These are phyloP conservation scores for Aureobasidium lini DNA, from an alignment of 2,329 filamentous ascomycete species.

Conservation along the genomic window DNA sequence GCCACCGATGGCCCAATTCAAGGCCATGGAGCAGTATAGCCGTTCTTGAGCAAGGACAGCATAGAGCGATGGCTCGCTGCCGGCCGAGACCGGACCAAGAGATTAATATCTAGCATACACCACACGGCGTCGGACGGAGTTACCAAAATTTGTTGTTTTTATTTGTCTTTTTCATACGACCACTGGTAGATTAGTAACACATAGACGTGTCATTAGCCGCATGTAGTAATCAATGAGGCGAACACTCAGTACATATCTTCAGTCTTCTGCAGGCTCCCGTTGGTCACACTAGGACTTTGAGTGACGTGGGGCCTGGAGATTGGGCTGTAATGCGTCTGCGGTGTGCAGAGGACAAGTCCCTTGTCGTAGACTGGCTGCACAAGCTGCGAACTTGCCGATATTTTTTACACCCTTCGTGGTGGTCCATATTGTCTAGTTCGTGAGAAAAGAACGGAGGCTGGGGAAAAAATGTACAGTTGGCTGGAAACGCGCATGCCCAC, in stretches of 20 bases:
- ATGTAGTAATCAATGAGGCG: background rate
- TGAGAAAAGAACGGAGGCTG: background rate
- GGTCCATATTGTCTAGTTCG: background rate
- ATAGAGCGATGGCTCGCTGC: background rate
- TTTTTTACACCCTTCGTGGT: background rate
- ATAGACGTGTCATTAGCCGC: background rate
- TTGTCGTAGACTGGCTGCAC: background rate
- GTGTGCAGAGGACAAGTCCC: background rate
- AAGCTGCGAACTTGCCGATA: background rate
- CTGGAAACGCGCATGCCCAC: background rate
- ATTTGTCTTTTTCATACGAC: background rate
- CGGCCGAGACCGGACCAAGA: background rate
- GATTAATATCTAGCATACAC: background rate
- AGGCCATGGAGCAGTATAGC: background rate
- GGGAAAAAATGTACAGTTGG: background rate
- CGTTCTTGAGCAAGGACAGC: background rate
- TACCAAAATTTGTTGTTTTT: background rate
- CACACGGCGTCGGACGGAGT: background rate
- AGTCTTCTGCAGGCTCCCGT: background rate
- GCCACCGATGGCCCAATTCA: background rate
- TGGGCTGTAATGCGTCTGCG: background rate
- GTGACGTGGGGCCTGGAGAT: constrained; percentile 4
- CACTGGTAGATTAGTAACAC: background rate
- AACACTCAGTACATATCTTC: background rate
- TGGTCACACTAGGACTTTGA: background rate